These are phyloP conservation scores for Zizania palustris DNA, from an alignment of 202 grass and related monocot genomes.

Conservation along the genomic window DNA sequence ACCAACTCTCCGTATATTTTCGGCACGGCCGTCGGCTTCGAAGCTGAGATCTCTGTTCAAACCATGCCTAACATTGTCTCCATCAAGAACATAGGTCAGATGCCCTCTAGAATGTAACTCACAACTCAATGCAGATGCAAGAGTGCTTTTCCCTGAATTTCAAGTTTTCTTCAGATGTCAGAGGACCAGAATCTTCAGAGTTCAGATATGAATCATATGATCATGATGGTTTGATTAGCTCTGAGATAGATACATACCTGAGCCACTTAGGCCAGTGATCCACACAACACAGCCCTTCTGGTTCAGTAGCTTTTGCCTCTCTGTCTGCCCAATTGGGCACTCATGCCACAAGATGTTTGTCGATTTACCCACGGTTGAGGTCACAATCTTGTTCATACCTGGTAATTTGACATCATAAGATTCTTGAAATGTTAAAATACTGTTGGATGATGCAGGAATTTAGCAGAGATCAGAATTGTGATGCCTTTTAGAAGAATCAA, in stretches of 20 bases:
- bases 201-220: neutral
- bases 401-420: conserved; percentile 25
- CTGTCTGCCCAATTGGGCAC: conserved; percentile 59
- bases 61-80: conserved; percentile 90
- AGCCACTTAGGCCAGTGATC: conserved; percentile 89
- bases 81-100: conserved; percentile 79
- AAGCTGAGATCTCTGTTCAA: conserved; percentile 84
- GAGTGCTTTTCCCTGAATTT: conserved; percentile 74
- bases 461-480: neutral
- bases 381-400: conserved; percentile 51
- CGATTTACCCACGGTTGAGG: conserved; percentile 67
- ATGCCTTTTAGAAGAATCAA: neutral
- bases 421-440: neutral
- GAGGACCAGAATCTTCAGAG: neutral
- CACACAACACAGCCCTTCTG: conserved; percentile 85
- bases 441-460: neutral
- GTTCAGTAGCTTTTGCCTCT: conserved; percentile 66
- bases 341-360: conserved; percentile 94
- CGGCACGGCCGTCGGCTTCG: conserved; percentile 67
- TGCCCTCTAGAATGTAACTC: conserved; percentile 68
- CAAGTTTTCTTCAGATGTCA: neutral
- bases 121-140: conserved; percentile 67
- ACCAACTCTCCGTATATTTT: conserved; percentile 97
- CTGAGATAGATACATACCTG: conserved; percentile 51
- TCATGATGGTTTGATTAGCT: neutral